Conservation (phyloP, 176 grass and related monocot genomes). For the Areca catechu region DNA sequence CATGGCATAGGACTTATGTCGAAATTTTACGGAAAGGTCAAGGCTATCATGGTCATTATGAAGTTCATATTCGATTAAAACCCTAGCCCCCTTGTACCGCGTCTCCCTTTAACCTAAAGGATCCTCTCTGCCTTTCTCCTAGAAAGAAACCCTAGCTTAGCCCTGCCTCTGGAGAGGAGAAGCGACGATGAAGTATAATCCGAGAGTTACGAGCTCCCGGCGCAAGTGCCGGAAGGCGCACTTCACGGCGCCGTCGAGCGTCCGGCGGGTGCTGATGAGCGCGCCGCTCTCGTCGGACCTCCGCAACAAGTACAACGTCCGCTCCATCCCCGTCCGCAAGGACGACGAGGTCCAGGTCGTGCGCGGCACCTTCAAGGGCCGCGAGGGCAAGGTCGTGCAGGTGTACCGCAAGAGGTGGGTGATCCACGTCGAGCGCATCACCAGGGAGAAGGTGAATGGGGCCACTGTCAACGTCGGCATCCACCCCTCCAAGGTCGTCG, state of each 20-base stretch:
- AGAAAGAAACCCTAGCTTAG: neutral
- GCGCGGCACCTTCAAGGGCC: slow-evolving; percentile 86
- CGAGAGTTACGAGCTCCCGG: slow-evolving; percentile 73
- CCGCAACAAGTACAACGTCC: slow-evolving; percentile 84
- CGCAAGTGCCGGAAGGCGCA: slow-evolving; percentile 97
- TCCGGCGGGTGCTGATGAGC: slow-evolving; percentile 84
- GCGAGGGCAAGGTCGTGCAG: slow-evolving; percentile 94
- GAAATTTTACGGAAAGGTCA: no score
- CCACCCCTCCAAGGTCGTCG: slow-evolving; percentile 62
- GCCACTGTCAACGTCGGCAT: slow-evolving; percentile 89
- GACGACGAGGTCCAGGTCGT: slow-evolving; percentile 96
- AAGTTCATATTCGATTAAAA: no score
- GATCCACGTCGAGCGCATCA: slow-evolving; percentile 93
- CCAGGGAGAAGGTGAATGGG: slow-evolving; percentile 93
- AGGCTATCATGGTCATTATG: no score
- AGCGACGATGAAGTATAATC: slow-evolving; percentile 70
- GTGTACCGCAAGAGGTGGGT: slow-evolving; percentile 95
- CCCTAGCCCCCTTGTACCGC: no score
- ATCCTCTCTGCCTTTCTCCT: neutral
- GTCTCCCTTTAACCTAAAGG: neutral
- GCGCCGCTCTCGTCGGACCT: slow-evolving; percentile 75
- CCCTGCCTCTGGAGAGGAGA: neutral
- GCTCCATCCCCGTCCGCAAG: slow-evolving; percentile 84
- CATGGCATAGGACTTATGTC: no score
- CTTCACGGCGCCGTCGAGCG: slow-evolving; percentile 89